These are phyloP conservation scores for Miscanthus lutarioriparius DNA, from an alignment of 176 grass and related monocot genomes.

Conservation along the genomic window DNA sequence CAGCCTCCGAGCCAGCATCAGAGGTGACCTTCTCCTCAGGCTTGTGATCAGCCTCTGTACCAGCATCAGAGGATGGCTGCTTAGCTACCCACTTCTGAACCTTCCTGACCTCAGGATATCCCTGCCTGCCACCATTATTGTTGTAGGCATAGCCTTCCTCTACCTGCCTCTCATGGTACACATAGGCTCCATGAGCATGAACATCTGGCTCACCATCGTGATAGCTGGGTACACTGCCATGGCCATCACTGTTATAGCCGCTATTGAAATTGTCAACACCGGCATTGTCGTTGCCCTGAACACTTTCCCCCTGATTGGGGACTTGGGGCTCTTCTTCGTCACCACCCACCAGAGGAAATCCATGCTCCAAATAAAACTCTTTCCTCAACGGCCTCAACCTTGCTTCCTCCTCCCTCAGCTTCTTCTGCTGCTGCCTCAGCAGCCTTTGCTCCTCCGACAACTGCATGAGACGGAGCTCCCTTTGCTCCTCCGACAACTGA, in stretches of 20 bases:
- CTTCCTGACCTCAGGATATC: background rate
- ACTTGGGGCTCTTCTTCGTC: background rate
- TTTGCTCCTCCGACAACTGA: background rate
- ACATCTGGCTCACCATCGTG: background rate
- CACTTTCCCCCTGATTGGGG: background rate
- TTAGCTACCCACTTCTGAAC: constrained; percentile 9
- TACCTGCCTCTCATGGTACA: background rate
- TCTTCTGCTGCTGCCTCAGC: background rate
- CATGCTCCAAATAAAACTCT: background rate
- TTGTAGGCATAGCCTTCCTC: background rate
- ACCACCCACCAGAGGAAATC: background rate
- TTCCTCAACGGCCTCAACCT: background rate
- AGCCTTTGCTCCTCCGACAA: background rate
- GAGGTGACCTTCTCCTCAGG: constrained; percentile 13
- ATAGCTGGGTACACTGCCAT: background rate
- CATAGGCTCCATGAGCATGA: background rate
- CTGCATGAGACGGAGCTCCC: background rate
- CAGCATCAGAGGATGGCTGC: constrained; percentile 5
- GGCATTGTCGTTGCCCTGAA: background rate
- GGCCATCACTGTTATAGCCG: background rate
- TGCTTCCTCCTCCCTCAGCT: background rate
- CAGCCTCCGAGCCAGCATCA: constrained; percentile 31
- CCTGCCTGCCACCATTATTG: background rate
- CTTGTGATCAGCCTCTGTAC: constrained; percentile 28
- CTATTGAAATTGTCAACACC: background rate